A percentile compares a stretch with the other conserved stretches of the same genome.
These are phyloP conservation scores for Spathaspora sp. DNA, from an alignment of 1,139 yeast genomes.

Conservation along the genomic window DNA sequence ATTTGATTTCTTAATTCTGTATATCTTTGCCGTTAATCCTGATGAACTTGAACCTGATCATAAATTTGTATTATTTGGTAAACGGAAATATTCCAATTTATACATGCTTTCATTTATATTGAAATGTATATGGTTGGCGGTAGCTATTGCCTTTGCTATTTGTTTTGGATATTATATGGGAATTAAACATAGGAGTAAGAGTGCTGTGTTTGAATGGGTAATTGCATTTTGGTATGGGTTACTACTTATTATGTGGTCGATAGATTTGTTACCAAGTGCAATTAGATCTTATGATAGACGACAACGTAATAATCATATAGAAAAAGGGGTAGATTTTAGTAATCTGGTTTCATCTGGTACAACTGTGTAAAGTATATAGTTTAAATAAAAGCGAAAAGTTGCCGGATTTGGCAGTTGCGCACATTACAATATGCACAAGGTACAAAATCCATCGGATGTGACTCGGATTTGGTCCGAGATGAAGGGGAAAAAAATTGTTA, in stretches of 20 bases:
- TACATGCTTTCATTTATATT: conserved; percentile 51
- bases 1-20: conserved; percentile 59
- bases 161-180: conserved; percentile 57
- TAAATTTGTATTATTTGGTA: conserved; percentile 41
- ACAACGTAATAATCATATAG: conserved; percentile 7
- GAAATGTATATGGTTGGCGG: conserved; percentile 63
- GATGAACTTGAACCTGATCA: conserved; percentile 41
- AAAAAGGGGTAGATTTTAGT: neutral
- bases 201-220: conserved; percentile 79
- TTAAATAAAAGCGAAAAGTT: neutral
- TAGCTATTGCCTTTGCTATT: conserved; percentile 72
- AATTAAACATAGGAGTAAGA: conserved; percentile 35
- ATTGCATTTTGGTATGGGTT: conserved; percentile 82
- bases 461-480: neutral
- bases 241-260: conserved; percentile 60
- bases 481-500: neutral
- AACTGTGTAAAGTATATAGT: neutral
- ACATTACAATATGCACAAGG: neutral
- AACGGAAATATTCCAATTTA: conserved; percentile 34
- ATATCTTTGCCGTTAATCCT: conserved; percentile 58
- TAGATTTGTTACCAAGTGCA: conserved; percentile 72
- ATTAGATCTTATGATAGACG: conserved; percentile 27
- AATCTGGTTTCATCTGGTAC: neutral
- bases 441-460: neutral
- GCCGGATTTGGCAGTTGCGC: neutral